phyloP scores from a whole-genome alignment of 2,329 filamentous ascomycete genomes.

The Fusarium succisae region DNA sequence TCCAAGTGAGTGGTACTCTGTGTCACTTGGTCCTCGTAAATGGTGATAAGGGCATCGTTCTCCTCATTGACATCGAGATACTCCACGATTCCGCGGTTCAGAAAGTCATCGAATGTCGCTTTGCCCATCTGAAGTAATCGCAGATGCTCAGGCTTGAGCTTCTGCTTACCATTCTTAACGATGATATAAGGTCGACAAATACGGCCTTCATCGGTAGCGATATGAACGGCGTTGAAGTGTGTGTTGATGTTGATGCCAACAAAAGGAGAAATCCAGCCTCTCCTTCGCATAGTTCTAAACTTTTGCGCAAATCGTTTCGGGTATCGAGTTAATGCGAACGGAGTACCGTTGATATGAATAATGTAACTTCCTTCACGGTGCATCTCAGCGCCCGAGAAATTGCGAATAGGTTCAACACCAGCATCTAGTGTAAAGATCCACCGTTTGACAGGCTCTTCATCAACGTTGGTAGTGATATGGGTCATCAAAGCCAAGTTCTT shows the following conservation, averaged over 20 bases:
- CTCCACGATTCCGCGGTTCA: constrained; percentile 89
- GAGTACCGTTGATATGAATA: constrained; percentile 95
- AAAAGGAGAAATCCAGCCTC: constrained; percentile 93
- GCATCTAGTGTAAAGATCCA: constrained; percentile 88
- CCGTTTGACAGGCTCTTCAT: constrained; percentile 88
- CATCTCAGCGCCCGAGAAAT: constrained; percentile 80
- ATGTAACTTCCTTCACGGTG: constrained; percentile 86
- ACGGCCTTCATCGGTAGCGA: constrained; percentile 95
- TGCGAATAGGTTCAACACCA: constrained; percentile 79
- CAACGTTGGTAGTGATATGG: constrained; percentile 96
- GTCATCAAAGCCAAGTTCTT: constrained; percentile 99
- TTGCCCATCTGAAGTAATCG: constrained; percentile 83
- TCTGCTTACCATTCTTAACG: constrained; percentile 86
- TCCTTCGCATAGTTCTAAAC: constrained; percentile 87
- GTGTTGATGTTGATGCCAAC: constrained; percentile 97
- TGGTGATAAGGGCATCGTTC: constrained; percentile 92
- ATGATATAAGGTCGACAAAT: constrained; percentile 97
- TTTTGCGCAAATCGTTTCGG: constrained; percentile 87
- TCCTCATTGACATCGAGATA: constrained; percentile 99
- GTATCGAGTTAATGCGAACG: constrained; percentile 84
- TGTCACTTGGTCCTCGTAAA: constrained; percentile 86
- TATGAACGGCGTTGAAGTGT: constrained; percentile 90
- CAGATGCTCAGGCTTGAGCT: constrained; percentile 80
- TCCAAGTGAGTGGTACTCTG: constrained; percentile 91
- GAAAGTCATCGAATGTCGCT: constrained; percentile 92